Evolutionary conservation across 306 rosid species (phyloP).

Genomic region (Vigna angularis): DNA sequence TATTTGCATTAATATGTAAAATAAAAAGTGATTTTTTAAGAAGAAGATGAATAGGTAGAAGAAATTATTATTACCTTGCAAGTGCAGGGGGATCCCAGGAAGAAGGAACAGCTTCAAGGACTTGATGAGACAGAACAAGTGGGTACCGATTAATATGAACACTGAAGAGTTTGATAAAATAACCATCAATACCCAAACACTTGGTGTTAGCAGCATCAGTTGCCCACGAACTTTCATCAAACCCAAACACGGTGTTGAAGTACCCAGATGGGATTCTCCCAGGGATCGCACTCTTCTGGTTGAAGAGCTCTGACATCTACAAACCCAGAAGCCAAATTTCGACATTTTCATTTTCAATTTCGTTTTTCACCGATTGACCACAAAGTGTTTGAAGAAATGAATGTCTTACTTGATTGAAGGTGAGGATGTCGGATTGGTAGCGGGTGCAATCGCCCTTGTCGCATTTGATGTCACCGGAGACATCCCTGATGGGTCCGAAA

Average conservation of each 20-base stretch:
- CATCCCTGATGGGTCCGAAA: constrained; percentile 51
- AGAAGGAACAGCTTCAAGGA: constrained; percentile 73
- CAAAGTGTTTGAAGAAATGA: constrained; percentile 18
- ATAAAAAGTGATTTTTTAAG: neutral
- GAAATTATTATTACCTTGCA: constrained; percentile 64
- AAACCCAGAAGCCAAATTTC: neutral
- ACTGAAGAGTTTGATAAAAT: constrained; percentile 56
- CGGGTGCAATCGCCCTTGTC: constrained; percentile 86
- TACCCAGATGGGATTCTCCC: constrained; percentile 87
- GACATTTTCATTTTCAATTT: neutral
- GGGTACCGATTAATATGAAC: constrained; percentile 75
- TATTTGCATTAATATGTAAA: neutral
- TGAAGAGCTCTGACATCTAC: constrained; percentile 87
- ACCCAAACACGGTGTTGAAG: constrained; percentile 77
- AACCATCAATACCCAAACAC: constrained; percentile 75
- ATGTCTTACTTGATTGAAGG: constrained; percentile 63
- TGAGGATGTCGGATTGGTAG: constrained; percentile 75
- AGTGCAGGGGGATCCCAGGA: constrained; percentile 87
- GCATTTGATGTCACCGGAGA: constrained; percentile 79
- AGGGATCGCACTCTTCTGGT: constrained; percentile 57
- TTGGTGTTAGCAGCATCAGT: constrained; percentile 68
- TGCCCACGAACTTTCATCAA: constrained; percentile 75
- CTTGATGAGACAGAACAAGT: constrained; percentile 64
- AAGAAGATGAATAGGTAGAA: too few relatives aligned
- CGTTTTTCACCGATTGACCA: neutral